Conservation (phyloP, 2,329 filamentous ascomycete species). For the Colletotrichum sp. region DNA sequence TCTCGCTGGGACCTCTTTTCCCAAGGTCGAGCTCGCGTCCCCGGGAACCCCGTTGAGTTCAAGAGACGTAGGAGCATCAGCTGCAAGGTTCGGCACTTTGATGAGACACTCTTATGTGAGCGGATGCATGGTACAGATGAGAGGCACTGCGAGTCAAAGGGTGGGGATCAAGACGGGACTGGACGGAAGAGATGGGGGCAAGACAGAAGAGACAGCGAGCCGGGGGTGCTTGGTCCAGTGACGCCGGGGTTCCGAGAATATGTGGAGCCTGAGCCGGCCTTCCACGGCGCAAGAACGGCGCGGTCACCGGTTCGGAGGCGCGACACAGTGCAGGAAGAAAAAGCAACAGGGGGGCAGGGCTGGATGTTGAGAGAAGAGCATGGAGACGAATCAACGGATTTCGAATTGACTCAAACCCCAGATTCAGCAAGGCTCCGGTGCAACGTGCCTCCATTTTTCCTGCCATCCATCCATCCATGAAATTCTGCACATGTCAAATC, state of each 20-base stretch:
- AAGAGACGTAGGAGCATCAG: background rate
- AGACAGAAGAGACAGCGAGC: background rate
- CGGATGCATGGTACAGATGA: background rate
- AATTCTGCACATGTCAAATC: background rate
- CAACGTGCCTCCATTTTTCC: background rate
- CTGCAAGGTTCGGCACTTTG: conserved; percentile 22
- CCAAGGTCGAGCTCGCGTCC: background rate
- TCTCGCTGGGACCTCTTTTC: background rate
- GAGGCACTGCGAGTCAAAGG: background rate
- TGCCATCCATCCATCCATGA: background rate
- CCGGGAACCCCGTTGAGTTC: background rate
- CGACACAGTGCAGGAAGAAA: background rate
- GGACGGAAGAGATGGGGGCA: too few species aligned
- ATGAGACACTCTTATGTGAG: background rate
- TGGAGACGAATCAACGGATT: background rate
- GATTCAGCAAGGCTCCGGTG: background rate
- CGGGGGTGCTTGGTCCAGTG: background rate
- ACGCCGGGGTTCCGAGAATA: background rate
- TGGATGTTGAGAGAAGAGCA: background rate
- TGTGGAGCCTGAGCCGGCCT: background rate
- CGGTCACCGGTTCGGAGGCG: background rate
- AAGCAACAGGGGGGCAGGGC: background rate
- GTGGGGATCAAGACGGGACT: background rate
- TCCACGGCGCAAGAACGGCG: background rate
- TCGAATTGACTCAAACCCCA: background rate